phyloP scores from a whole-genome alignment of 768 basidiomycete species.

The Hygrocybe coccinea region DNA sequence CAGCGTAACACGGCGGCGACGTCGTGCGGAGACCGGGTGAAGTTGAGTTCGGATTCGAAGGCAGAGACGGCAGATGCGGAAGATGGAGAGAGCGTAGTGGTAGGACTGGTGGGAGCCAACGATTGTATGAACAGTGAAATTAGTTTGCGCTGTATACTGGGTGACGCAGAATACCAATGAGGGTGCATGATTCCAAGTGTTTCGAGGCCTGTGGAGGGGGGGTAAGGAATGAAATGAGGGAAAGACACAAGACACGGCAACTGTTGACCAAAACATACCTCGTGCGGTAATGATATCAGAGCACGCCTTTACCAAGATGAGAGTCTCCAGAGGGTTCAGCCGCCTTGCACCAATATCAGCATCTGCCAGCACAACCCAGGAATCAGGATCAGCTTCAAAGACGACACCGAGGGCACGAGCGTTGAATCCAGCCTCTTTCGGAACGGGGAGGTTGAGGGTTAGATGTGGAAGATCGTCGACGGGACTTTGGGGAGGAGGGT shows the following conservation, averaged over 20 bases:
- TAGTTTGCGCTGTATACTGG: constrained; percentile 59
- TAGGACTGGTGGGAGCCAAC: constrained; percentile 43
- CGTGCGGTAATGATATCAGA: constrained; percentile 59
- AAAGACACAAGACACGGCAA: constrained; percentile 8
- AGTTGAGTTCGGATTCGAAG: constrained; percentile 63
- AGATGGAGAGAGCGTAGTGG: constrained; percentile 48
- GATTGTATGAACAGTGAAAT: constrained; percentile 71
- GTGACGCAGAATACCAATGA: constrained; percentile 75
- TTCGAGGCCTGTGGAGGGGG: constrained; percentile 55
- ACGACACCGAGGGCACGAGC: constrained; percentile 50
- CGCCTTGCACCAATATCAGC: constrained; percentile 51
- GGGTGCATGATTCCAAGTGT: constrained; percentile 82
- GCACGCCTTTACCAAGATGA: constrained; percentile 61
- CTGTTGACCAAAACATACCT: constrained; percentile 40
- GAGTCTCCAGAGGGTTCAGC: constrained; percentile 58
- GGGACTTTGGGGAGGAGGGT: constrained; percentile 35
- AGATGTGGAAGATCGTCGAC: constrained; percentile 44
- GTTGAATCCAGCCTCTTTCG: constrained; percentile 41
- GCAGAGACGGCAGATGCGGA: constrained; percentile 42
- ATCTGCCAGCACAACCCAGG: constrained; percentile 45
- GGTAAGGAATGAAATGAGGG: constrained; percentile 7
- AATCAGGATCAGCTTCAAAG: constrained; percentile 56
- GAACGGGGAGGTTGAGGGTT: constrained; percentile 55
- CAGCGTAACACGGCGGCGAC: constrained; percentile 77
- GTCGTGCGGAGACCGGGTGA: constrained; percentile 67